Conservation (phyloP, 768 basidiomycete species). For the Podaxis carcinomalis region DNA sequence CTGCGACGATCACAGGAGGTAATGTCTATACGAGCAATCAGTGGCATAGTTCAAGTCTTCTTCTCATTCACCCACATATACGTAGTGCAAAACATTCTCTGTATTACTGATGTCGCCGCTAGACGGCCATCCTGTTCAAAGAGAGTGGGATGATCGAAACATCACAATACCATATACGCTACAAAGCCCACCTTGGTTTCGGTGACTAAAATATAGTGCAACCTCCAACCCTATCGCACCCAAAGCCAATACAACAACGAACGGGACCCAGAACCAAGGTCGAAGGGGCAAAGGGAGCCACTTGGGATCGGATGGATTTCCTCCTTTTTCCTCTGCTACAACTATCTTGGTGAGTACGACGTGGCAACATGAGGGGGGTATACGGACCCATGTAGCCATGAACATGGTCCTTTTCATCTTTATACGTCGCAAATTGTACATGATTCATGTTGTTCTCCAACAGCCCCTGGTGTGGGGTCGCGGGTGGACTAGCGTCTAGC, state of each 20-base stretch:
- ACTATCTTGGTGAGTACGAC: background rate
- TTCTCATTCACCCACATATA: constrained; percentile 36
- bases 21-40: constrained; percentile 32
- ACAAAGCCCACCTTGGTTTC: constrained; percentile 34
- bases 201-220: constrained; percentile 40
- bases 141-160: background rate
- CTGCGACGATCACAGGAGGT: constrained; percentile 47
- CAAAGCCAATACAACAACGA: constrained; percentile 31
- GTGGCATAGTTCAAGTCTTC: background rate
- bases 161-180: background rate
- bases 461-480: background rate
- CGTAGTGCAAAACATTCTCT: constrained; percentile 43
- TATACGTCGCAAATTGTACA: constrained; percentile 21
- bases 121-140: constrained; percentile 39
- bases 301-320: background rate
- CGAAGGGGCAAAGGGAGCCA: constrained; percentile 45
- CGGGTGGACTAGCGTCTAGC: constrained; percentile 1
- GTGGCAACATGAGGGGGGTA: background rate
- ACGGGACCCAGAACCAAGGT: constrained; percentile 41
- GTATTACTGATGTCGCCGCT: constrained; percentile 25
- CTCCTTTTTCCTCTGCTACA: background rate
- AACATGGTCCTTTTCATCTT: constrained; percentile 8
- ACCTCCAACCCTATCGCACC: constrained; percentile 43
- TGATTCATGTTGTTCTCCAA: constrained; percentile 2
- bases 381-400: background rate